phyloP scores from a whole-genome alignment of 1,284 basidiomycete species.

The Quambalaria eucalypti region DNA sequence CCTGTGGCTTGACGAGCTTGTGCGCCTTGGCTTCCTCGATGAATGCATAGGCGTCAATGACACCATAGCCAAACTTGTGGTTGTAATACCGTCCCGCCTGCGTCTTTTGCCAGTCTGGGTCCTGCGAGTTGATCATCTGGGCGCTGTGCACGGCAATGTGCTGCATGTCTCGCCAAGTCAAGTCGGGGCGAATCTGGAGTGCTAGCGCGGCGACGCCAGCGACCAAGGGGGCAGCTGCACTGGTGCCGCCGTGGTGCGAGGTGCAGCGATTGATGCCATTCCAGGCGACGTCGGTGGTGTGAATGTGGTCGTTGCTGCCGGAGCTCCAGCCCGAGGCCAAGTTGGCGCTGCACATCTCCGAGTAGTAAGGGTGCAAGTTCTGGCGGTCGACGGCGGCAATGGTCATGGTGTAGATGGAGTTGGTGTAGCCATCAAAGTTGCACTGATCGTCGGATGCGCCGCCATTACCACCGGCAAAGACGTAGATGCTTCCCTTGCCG shows the following conservation, averaged over 20 bases:
- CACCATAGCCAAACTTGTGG: conserved; percentile 96
- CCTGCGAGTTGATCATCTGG: conserved; percentile 70
- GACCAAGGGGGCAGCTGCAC: conserved; percentile 91
- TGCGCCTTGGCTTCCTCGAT: conserved; percentile 73
- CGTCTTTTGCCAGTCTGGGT: conserved; percentile 89
- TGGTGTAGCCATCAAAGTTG: conserved; percentile 99
- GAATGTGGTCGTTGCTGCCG: conserved; percentile 69
- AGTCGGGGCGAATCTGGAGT: conserved; percentile 57
- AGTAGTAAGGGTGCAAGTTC: conserved; percentile 90
- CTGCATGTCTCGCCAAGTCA: conserved; percentile 95
- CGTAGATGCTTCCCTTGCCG: conserved; percentile 86
- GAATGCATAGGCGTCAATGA: conserved; percentile 72
- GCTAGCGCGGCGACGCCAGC: conserved; percentile 43
- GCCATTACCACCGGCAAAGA: conserved; percentile 96
- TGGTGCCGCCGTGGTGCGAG: conserved; percentile 82
- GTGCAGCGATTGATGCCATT: conserved; percentile 72
- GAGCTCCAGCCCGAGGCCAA: conserved; percentile 93
- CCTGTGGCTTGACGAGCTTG: conserved; percentile 85
- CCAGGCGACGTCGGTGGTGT: conserved; percentile 72
- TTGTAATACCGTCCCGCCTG: conserved; percentile 72
- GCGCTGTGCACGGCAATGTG: conserved; percentile 76
- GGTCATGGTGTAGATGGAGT: conserved; percentile 91
- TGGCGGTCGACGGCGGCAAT: conserved; percentile 87
- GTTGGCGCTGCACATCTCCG: conserved; percentile 91
- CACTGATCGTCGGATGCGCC: conserved; percentile 87